Evolutionary conservation across 371 early-diverging fungal species (phyloP).

Genomic region (Catenaria anguillulae): DNA sequence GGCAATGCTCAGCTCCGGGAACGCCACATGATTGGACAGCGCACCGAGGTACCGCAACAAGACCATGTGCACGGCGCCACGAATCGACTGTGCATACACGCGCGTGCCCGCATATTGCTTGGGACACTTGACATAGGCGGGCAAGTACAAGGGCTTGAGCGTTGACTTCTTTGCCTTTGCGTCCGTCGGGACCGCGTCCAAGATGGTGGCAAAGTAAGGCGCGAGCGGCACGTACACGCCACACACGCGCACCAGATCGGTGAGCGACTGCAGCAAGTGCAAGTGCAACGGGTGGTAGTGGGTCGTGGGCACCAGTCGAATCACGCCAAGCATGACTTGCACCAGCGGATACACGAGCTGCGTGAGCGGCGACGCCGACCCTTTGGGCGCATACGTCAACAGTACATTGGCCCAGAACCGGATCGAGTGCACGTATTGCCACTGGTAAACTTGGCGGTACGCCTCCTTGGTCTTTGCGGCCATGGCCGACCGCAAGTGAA

Average conservation of each 20-base stretch:
- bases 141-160: constrained; percentile 64
- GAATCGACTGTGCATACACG: constrained; percentile 58
- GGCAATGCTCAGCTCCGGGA: constrained; percentile 74
- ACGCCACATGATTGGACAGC: constrained; percentile 56
- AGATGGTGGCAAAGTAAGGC: constrained; percentile 17
- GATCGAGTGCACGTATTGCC: constrained; percentile 83
- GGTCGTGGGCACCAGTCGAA: constrained; percentile 68
- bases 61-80: constrained; percentile 53
- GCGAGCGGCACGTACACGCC: constrained; percentile 48
- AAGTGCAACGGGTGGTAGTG: constrained; percentile 83
- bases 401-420: constrained; percentile 75
- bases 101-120: constrained; percentile 63
- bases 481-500: constrained; percentile 70
- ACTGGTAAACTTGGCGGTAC: constrained; percentile 74
- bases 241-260: constrained; percentile 34
- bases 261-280: constrained; percentile 56
- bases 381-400: constrained; percentile 40
- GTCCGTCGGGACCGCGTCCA: constrained; percentile 14
- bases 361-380: constrained; percentile 41
- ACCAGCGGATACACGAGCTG: constrained; percentile 78
- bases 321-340: constrained; percentile 71
- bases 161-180: constrained; percentile 46
- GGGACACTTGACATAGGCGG: constrained; percentile 53
- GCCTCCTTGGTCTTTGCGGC: constrained; percentile 61
- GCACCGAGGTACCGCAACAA: constrained; percentile 54